Conservation (phyloP, 768 basidiomycete genomes). For the Rhodotorula toruloides region DNA sequence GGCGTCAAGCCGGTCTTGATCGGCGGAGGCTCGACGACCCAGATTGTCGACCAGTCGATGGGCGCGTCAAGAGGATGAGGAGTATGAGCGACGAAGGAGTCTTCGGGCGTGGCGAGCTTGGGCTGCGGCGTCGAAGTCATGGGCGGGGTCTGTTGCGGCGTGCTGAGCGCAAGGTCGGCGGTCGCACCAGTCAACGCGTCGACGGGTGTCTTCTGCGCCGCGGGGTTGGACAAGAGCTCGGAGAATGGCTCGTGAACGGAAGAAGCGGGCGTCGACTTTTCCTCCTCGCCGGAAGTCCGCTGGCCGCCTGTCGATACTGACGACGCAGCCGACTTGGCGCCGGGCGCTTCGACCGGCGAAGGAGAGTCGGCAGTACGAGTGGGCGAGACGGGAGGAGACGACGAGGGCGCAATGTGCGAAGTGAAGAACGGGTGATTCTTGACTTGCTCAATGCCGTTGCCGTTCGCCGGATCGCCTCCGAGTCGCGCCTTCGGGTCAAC, state of each 20-base stretch:
- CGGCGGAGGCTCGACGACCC: constrained; percentile 34
- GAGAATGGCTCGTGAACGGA: not conserved
- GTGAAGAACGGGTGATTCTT: constrained; percentile 40
- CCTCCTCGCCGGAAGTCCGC: not conserved
- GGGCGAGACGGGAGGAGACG: not conserved
- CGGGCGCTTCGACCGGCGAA: not conserved
- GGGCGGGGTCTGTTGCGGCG: not conserved
- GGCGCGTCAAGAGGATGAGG: constrained; percentile 12
- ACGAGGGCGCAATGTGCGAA: not conserved
- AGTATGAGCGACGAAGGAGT: not conserved
- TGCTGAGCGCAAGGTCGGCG: not conserved
- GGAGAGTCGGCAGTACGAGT: not conserved
- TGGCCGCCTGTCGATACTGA: not conserved
- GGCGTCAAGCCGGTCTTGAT: constrained; percentile 39
- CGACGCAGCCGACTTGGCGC: not conserved
- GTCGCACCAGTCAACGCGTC: not conserved
- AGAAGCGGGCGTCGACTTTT: not conserved
- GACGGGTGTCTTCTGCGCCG: too few relatives aligned
- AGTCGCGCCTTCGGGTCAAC: constrained; percentile 38
- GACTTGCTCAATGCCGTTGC: constrained; percentile 38
- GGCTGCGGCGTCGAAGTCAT: not conserved
- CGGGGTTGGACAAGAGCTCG: too few relatives aligned
- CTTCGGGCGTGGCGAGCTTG: not conserved
- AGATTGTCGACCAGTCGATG: constrained; percentile 41
- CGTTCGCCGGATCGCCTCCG: constrained; percentile 32